These are phyloP conservation scores for Termitomyces sp. DNA, from an alignment of 768 basidiomycete species.

Conservation along the genomic window DNA sequence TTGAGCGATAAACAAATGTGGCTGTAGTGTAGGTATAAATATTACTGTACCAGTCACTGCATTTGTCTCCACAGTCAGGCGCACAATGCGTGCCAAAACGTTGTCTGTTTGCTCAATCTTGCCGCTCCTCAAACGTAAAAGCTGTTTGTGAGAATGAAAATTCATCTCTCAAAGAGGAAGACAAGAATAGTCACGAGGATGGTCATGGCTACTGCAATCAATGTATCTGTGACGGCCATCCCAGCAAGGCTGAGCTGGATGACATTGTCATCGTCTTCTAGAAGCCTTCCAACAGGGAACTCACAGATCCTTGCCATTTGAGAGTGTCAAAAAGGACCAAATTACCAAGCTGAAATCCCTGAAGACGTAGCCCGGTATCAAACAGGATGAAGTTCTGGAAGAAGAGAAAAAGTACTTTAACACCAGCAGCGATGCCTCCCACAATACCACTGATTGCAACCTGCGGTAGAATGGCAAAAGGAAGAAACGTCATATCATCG, in stretches of 20 bases:
- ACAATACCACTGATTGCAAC: neutral
- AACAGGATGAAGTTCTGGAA: no score
- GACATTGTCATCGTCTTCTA: neutral
- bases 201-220: neutral
- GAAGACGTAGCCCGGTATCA: neutral
- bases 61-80: neutral
- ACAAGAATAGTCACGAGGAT: neutral
- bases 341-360: slow-evolving; percentile 1
- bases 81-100: neutral
- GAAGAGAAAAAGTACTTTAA: neutral
- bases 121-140: neutral
- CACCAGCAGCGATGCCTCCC: slow-evolving; percentile 4
- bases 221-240: neutral
- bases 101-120: neutral
- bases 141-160: neutral
- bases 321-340: neutral
- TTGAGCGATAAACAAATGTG: neutral
- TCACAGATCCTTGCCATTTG: slow-evolving; percentile 4
- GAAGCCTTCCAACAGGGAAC: neutral
- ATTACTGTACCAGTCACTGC: neutral
- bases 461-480: neutral
- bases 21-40: no score
- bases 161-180: neutral
- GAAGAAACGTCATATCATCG: neutral
- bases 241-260: neutral